These are phyloP conservation scores for Pestalotiopsis sp. DNA, from an alignment of 2,329 filamentous ascomycete species.

Conservation along the genomic window DNA sequence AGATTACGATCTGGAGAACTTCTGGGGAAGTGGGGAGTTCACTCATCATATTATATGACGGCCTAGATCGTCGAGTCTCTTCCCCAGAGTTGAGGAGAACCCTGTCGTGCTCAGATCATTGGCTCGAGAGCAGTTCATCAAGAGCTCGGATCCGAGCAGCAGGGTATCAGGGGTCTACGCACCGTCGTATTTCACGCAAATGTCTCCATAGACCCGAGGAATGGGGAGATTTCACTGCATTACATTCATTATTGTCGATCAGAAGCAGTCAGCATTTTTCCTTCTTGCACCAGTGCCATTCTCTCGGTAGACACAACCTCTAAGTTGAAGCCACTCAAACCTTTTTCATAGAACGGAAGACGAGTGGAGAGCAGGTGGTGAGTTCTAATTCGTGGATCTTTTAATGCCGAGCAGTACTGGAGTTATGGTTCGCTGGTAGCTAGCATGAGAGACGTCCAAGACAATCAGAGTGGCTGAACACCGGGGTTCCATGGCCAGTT, in stretches of 20 bases:
- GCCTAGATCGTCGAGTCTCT: not conserved
- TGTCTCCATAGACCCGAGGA: too few species aligned
- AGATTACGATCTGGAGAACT: not conserved
- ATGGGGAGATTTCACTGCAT: too few species aligned
- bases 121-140: not conserved
- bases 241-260: too few species aligned
- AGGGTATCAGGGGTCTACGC: not conserved
- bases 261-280: too few species aligned
- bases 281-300: too few species aligned
- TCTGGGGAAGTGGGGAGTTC: not conserved
- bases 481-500: not conserved
- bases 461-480: not conserved
- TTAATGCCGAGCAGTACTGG: not conserved
- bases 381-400: not conserved
- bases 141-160: not conserved
- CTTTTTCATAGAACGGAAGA: too few species aligned
- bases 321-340: too few species aligned
- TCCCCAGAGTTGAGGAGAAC: slow-evolving; percentile 5
- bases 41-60: not conserved
- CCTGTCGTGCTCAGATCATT: not conserved
- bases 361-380: not conserved
- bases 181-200: not conserved
- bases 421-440: not conserved
- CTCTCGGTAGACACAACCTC: too few species aligned
- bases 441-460: not conserved